Evolutionary conservation across 2,329 filamentous ascomycete genomes (phyloP).

Genomic region (Fusarium sp.): DNA sequence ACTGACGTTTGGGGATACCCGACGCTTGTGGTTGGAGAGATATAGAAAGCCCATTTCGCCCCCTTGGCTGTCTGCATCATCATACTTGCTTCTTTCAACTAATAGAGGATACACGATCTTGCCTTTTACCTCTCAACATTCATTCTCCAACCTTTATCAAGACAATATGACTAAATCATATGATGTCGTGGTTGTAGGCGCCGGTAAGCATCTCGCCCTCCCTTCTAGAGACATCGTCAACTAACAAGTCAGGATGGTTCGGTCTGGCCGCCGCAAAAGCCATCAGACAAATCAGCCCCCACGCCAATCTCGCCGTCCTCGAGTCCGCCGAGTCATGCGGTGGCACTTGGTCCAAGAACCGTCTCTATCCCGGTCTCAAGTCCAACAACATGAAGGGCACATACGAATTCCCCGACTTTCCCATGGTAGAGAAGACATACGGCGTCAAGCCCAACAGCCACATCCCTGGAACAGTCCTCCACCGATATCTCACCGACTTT

Average conservation of each 20-base stretch:
- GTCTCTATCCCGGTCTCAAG: constrained; percentile 69
- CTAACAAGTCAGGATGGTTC: constrained; percentile 53
- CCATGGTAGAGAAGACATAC: constrained; percentile 62
- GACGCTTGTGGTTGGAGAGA: not conserved
- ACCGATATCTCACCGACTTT: constrained; percentile 52
- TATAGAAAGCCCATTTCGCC: constrained; percentile 20
- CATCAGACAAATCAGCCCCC: constrained; percentile 60
- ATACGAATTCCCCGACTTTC: constrained; percentile 72
- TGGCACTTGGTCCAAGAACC: constrained; percentile 68
- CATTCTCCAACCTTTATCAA: not conserved
- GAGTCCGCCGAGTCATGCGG: constrained; percentile 64
- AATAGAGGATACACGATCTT: not conserved
- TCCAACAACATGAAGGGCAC: constrained; percentile 72
- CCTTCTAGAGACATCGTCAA: not conserved
- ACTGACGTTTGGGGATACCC: not conserved
- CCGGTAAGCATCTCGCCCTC: constrained; percentile 16
- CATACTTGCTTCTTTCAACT: not conserved
- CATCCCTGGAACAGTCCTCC: constrained; percentile 51
- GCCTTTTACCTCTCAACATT: not conserved
- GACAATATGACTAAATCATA: constrained; percentile 28
- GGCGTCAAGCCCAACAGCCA: constrained; percentile 48
- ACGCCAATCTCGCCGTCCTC: constrained; percentile 58
- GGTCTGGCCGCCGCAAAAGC: constrained; percentile 65
- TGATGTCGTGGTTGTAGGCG: constrained; percentile 40
- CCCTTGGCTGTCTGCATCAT: not conserved